Evolutionary conservation across 2,329 filamentous ascomycete species (phyloP).

Genomic region (Pochonia chlamydosporia): DNA sequence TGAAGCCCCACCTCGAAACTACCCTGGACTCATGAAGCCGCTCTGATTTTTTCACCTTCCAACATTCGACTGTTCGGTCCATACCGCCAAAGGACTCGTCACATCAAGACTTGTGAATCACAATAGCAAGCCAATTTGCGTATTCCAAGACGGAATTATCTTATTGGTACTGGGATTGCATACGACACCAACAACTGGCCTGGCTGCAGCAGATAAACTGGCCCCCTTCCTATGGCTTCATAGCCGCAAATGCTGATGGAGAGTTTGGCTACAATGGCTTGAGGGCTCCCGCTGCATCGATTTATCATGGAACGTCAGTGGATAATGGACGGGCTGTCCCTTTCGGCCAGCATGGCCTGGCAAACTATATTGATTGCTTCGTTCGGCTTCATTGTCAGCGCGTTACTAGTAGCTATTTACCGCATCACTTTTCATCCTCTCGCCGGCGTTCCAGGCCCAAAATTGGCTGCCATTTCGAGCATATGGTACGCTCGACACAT

Average conservation of each 20-base stretch:
- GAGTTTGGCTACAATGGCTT: too few species aligned
- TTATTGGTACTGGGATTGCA: too few species aligned
- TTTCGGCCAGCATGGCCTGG: not conserved
- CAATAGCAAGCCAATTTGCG: too few species aligned
- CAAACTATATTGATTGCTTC: not conserved
- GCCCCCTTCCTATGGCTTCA: too few species aligned
- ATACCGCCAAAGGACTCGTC: too few species aligned
- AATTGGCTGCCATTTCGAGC: conserved; percentile 38
- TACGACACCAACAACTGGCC: too few species aligned
- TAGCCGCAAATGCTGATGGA: too few species aligned
- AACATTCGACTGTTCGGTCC: not conserved
- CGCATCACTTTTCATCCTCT: conserved; percentile 39
- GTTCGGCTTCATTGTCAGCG: conserved; percentile 13
- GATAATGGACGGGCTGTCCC: not conserved
- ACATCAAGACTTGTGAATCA: not conserved
- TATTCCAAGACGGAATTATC: too few species aligned
- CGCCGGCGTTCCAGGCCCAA: conserved; percentile 39
- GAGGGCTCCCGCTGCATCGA: too few species aligned
- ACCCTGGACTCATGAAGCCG: too few species aligned
- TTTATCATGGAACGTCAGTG: not conserved
- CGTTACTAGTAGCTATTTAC: conserved; percentile 21
- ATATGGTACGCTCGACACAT: conserved; percentile 42
- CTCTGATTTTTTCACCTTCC: not conserved
- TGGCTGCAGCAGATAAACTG: too few species aligned
- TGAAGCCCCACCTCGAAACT: too few species aligned